phyloP scores from a whole-genome alignment of 176 grass and related monocot genomes.

The Miscanthus lutarioriparius region DNA sequence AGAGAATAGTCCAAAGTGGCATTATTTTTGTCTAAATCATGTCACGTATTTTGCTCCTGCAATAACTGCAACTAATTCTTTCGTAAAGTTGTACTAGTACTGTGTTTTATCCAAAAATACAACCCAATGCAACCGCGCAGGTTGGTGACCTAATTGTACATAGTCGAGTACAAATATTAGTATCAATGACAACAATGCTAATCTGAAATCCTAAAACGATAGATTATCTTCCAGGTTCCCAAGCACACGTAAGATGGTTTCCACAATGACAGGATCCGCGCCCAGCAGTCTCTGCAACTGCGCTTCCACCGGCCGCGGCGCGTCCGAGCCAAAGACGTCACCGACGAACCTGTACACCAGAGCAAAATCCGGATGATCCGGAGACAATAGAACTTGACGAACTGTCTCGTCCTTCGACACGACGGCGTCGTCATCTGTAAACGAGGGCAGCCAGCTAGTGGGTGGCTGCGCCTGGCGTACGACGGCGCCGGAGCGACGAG shows the following conservation, averaged over 20 bases:
- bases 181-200: background rate
- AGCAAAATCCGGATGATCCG: background rate
- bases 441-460: background rate
- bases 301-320: slow-evolving; percentile 21
- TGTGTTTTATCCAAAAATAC: background rate
- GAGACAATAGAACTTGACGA: background rate
- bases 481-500: background rate
- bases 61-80: too few relatives aligned
- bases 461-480: background rate
- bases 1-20: background rate
- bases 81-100: too few relatives aligned
- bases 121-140: background rate
- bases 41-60: too few relatives aligned
- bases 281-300: slow-evolving; percentile 36
- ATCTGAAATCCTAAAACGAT: background rate
- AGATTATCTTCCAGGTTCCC: background rate
- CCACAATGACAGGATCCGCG: slow-evolving; percentile 30
- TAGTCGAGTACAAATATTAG: too few relatives aligned
- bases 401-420: background rate
- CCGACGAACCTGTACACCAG: slow-evolving; percentile 58
- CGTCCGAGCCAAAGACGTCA: slow-evolving; percentile 56
- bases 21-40: background rate
- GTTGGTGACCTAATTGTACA: too few relatives aligned
- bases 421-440: background rate
- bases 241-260: background rate